These are phyloP conservation scores for Blastocystis sp. DNA, from an alignment of 352 stramenopile species.

Conservation along the genomic window DNA sequence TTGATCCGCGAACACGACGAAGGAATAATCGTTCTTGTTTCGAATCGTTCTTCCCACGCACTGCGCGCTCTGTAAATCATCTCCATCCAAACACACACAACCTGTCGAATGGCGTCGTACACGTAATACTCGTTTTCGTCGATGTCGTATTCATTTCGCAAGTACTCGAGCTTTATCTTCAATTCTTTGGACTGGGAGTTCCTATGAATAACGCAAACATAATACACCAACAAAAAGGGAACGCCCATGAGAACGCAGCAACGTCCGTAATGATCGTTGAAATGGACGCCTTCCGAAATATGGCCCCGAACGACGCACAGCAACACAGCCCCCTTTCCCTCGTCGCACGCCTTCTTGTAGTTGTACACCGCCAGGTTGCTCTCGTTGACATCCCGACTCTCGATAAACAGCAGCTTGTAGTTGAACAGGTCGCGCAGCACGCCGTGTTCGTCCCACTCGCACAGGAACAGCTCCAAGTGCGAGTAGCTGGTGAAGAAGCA, in stretches of 20 bases:
- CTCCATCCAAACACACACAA: conserved; percentile 74
- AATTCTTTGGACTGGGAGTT: conserved; percentile 82
- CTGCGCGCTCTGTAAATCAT: conserved; percentile 80
- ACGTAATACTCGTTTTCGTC: conserved; percentile 77
- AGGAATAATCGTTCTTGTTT: conserved; percentile 97
- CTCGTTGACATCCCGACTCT: conserved; percentile 99
- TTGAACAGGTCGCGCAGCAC: conserved; percentile 91
- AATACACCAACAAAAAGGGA: conserved; percentile 96
- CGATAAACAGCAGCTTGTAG: conserved; percentile 97
- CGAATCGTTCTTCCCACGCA: conserved; percentile 95
- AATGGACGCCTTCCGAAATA: conserved; percentile 99
- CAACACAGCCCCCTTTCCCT: conserved; percentile 93
- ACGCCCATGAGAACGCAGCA: conserved; percentile 97
- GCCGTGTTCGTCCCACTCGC: conserved; percentile 78
- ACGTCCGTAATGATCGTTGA: conserved; percentile 97
- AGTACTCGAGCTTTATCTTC: conserved; percentile 91
- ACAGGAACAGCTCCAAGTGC: conserved; percentile 80
- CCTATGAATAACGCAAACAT: conserved; percentile 71
- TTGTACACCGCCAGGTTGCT: conserved; percentile 97
- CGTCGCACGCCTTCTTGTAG: conserved; percentile 95
- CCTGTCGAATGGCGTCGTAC: conserved; percentile 92
- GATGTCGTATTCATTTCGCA: conserved; percentile 87
- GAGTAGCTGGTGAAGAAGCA: conserved; percentile 99
- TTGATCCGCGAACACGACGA: conserved; percentile 97
- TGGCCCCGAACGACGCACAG: conserved; percentile 97